Evolutionary conservation across 306 rosid genomes (phyloP), one percentile per base, ranked within the genome.

Genomic region (Cucumis hystrix): DNA sequence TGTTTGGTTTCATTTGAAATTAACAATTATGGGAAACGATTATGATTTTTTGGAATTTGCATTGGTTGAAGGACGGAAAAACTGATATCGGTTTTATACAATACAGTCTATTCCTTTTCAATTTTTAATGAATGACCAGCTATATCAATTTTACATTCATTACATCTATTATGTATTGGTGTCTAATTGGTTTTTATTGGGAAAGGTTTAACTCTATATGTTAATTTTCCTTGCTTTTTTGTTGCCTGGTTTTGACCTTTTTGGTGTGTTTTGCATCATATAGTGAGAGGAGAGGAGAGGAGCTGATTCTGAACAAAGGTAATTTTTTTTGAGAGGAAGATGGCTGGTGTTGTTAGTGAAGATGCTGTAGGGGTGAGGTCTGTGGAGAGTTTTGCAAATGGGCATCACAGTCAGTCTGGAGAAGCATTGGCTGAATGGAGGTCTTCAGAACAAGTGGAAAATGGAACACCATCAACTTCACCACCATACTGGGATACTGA

Each of bases 401-500:
- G 92, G 84, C 97, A 87, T 79, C 89, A 83, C 37, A 89, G 85
- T 82, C 97, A 86, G 60, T 87, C 96, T 4, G 97, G 96, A 56
- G 99, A 96, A 82, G 89, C 97, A 69, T 86, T 96, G 88, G 94
- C 97, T 0, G 97, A 96, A 84, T 96, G 99, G 98, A 88, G 97
- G 78, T 96, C 96, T 79, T 91, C 96, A 18, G 99, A 96, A 87
- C 99, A 96, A 87, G 97, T 96, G 90, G 99, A 96, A 85, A 92
- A 92, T 85, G 99, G 96, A 81, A 89, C 78, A 21, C 83, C 98
- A 7, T 96, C 97, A 6, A 92, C 98, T 77, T 92, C 99, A 15
- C 99, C 99, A 13, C 93, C 98, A 62, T 92, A 89, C 71, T 96
- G 99, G 99, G 99, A 96, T 79, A 87, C 94, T 25, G 99, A 96